These are phyloP conservation scores for Penicillium herquei DNA, from an alignment of 495 filamentous ascomycete genomes.

Conservation along the genomic window DNA sequence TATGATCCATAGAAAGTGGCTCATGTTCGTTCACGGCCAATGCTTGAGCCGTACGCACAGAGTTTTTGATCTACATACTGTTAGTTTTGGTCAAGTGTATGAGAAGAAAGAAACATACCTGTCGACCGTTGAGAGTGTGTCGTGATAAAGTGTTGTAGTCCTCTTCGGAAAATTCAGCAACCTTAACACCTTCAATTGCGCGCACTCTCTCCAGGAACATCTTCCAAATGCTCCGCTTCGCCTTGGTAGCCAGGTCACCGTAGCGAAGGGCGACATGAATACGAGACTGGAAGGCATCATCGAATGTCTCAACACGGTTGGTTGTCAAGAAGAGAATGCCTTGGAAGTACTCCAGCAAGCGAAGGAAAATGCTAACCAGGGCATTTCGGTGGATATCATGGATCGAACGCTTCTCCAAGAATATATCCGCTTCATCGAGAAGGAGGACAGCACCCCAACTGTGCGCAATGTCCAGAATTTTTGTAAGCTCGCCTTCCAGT, in stretches of 20 bases:
- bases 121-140: conserved; percentile 81
- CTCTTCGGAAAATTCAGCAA: conserved; percentile 61
- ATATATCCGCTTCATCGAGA: conserved; percentile 77
- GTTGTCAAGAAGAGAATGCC: conserved; percentile 80
- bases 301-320: conserved; percentile 73
- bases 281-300: conserved; percentile 64
- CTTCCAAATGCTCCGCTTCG: conserved; percentile 83
- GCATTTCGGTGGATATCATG: conserved; percentile 75
- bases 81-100: conserved; percentile 3
- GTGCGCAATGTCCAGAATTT: conserved; percentile 84
- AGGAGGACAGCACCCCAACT: conserved; percentile 81
- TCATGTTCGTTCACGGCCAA: conserved; percentile 75
- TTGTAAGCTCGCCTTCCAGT: conserved; percentile 76
- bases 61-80: conserved; percentile 77
- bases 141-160: conserved; percentile 67
- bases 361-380: conserved; percentile 72
- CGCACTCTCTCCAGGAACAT: conserved; percentile 74
- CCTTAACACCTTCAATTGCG: conserved; percentile 59
- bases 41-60: conserved; percentile 80
- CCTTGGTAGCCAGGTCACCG: conserved; percentile 69
- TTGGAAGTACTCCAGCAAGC: conserved; percentile 74
- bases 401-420: conserved; percentile 69
- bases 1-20: conserved; percentile 73
- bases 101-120: conserved; percentile 46
- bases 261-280: conserved; percentile 79